Conservation (phyloP, 345 rosid genomes). For the Bruguiera sexangula region DNA sequence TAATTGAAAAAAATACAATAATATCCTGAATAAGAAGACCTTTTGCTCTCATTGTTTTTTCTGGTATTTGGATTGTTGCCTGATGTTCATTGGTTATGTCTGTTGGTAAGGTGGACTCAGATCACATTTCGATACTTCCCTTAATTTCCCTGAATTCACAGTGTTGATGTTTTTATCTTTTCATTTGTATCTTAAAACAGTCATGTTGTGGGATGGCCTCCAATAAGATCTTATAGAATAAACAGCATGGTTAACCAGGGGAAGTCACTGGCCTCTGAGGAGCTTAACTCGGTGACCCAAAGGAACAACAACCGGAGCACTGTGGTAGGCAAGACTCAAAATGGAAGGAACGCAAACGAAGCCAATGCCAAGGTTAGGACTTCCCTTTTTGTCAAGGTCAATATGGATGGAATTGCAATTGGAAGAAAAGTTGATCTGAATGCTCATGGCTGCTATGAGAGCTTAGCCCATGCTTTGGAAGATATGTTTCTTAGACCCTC, state of each 20-base stretch:
- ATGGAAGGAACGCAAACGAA: slow-evolving; percentile 26
- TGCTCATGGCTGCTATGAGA: slow-evolving; percentile 64
- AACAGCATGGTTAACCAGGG: slow-evolving; percentile 72
- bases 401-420: slow-evolving; percentile 84
- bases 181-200: slow-evolving; percentile 34
- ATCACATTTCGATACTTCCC: neutral
- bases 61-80: neutral
- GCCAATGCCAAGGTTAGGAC: slow-evolving; percentile 36
- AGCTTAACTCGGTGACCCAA: slow-evolving; percentile 30
- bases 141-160: neutral
- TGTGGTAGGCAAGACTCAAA: slow-evolving; percentile 23
- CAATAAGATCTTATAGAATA: slow-evolving; percentile 70
- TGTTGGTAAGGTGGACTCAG: neutral
- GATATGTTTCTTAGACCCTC: slow-evolving; percentile 59
- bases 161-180: neutral
- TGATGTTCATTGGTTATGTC: too few species aligned
- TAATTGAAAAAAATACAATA: too few species aligned
- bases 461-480: slow-evolving; percentile 65
- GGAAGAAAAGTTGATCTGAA: slow-evolving; percentile 85
- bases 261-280: slow-evolving; percentile 50
- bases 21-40: too few species aligned
- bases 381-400: slow-evolving; percentile 77
- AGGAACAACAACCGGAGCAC: slow-evolving; percentile 31
- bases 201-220: slow-evolving; percentile 98
- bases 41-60: slow-evolving; percentile 31